These are phyloP conservation scores for Brassica juncea DNA, from an alignment of 345 rosid species.

Conservation along the genomic window DNA sequence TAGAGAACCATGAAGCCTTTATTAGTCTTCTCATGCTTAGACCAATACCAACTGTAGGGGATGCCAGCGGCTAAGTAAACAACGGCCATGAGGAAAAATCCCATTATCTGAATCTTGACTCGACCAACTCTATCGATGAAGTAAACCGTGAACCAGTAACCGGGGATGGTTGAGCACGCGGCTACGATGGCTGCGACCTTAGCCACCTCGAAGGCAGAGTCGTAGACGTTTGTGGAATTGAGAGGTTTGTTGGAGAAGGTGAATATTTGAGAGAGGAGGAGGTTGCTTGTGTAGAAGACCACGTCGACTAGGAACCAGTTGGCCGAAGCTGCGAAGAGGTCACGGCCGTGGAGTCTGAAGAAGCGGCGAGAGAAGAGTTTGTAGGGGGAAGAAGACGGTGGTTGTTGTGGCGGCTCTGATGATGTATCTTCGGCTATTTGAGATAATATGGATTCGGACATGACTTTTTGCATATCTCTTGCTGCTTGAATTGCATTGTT, in stretches of 20 bases:
- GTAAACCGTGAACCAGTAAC: slow-evolving; percentile 51
- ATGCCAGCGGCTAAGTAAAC: slow-evolving; percentile 54
- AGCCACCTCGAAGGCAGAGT: slow-evolving; percentile 51
- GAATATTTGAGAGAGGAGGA: slow-evolving; percentile 63
- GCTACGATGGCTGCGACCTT: slow-evolving; percentile 53
- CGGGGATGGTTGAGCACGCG: slow-evolving; percentile 61
- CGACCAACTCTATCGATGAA: slow-evolving; percentile 52
- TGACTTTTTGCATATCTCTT: slow-evolving; percentile 62
- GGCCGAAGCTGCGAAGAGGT: slow-evolving; percentile 58
- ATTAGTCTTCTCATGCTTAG: not conserved
- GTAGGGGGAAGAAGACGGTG: slow-evolving; percentile 39
- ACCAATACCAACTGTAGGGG: slow-evolving; percentile 48
- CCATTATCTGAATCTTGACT: slow-evolving; percentile 59
- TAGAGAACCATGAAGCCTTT: slow-evolving; percentile 55
- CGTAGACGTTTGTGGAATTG: slow-evolving; percentile 22
- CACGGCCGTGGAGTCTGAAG: slow-evolving; percentile 60
- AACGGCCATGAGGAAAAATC: slow-evolving; percentile 61
- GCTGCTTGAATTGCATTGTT: slow-evolving; percentile 64
- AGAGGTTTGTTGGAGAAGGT: not conserved
- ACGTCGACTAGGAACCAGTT: slow-evolving; percentile 43
- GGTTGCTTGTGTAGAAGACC: slow-evolving; percentile 65
- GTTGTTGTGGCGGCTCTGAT: not conserved
- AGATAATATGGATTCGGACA: slow-evolving; percentile 48
- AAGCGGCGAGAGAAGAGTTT: slow-evolving; percentile 58
- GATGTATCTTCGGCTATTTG: slow-evolving; percentile 47